Base-by-base conservation (phyloP, 768 basidiomycete species). In the Pisolithus orientalis region DNA sequence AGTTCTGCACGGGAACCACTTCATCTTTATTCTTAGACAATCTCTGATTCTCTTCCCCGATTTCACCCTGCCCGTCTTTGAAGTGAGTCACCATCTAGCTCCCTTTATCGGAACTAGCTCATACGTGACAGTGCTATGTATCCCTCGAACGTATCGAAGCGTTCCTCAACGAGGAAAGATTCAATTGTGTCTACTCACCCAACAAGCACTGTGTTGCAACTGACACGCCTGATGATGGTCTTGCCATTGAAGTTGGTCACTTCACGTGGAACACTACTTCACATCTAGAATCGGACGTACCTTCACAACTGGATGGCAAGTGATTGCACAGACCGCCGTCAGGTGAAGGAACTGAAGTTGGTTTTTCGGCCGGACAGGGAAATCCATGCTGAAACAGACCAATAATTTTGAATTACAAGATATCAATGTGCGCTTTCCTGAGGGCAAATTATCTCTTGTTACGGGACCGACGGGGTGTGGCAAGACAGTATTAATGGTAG, bases 21-120 rank as follows among this genome's bases (percentile, higher is more conserved):
- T 50, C 25, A 31, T 31, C 16, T 45, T 9, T 8, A n/a, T 9
- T 38, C 31, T 25, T 49, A 83, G 85, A 31, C 64, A 74, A 17
- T 90, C 92, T 0, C 70, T 94, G 44, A 89, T 88, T 59, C 77
- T 88, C 28, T 83, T 95, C 45, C 92, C 92, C 0, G 72, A 80
- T 7, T 92, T 82, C 76, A 80, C 87, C 44, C 85, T 94, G 7
- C 82, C 87, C 44, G 72, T 93, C 24, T 74, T 93, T 3, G 85
- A 88, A 62, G 73, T 66, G 79, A 82, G 50, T 27, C 34, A 1
- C 48, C 51, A 55, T 6, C 21, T 21, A 16, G 6, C 7, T 10
- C 43, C 44, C 7, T 39, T 10, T n/a, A 24, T 43, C 46, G 10
- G 46, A n/a, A 17, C 17, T 7, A 17, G 10, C 7, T 16, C 8